A percentile compares a stretch with the other conserved stretches of the same genome.
Conservation (phyloP, 2,329 filamentous ascomycete genomes). For the Didymella pomorum region DNA sequence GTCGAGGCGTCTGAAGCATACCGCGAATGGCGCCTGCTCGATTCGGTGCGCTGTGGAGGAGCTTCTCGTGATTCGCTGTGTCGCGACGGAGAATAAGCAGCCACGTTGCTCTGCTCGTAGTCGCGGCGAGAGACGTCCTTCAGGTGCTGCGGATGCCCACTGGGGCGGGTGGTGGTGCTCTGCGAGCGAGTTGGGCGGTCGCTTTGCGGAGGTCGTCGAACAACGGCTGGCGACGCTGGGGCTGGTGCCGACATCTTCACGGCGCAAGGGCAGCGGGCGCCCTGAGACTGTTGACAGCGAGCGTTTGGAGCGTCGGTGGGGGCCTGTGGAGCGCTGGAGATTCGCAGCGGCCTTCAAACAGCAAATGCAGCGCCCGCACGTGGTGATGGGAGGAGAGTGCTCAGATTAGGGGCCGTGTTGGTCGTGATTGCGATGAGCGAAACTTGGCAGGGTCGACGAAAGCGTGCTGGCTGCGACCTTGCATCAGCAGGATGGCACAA, state of each 20-base stretch:
- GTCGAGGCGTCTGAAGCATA: slow-evolving; percentile 57
- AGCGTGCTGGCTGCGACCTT: slow-evolving; percentile 20
- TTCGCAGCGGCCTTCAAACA: background rate
- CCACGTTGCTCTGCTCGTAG: slow-evolving; percentile 75
- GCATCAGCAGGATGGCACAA: slow-evolving; percentile 14
- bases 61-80: slow-evolving; percentile 71
- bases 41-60: slow-evolving; percentile 62
- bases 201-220: slow-evolving; percentile 40
- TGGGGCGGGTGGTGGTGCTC: slow-evolving; percentile 46
- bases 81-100: slow-evolving; percentile 62
- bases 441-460: slow-evolving; percentile 21
- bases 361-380: slow-evolving; percentile 4
- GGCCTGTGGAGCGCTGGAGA: slow-evolving; percentile 12
- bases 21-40: slow-evolving; percentile 57
- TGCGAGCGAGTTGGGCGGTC: slow-evolving; percentile 50
- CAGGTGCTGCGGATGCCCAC: slow-evolving; percentile 45
- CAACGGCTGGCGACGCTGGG: slow-evolving; percentile 55
- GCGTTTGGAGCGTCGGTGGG: slow-evolving; percentile 14
- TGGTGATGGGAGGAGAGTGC: slow-evolving; percentile 11
- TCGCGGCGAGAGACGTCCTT: slow-evolving; percentile 70
- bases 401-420: slow-evolving; percentile 28
- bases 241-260: slow-evolving; percentile 45
- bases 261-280: slow-evolving; percentile 39
- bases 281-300: slow-evolving; percentile 26
- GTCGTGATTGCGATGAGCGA: slow-evolving; percentile 20